These are phyloP conservation scores for Pythium periplocum DNA, from an alignment of 352 stramenopile species.

Conservation along the genomic window DNA sequence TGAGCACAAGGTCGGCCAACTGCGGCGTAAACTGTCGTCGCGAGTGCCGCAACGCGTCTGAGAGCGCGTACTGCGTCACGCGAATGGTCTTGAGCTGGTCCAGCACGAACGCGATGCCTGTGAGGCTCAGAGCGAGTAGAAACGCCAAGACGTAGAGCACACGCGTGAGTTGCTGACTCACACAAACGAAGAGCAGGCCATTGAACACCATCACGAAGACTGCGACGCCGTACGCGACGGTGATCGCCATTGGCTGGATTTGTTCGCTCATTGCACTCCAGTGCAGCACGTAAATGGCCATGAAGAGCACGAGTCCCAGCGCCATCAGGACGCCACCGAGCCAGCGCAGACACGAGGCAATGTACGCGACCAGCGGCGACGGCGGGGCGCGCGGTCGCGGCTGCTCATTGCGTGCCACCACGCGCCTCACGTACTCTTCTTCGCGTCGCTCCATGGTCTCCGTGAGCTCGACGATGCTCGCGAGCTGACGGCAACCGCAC, in stretches of 20 bases:
- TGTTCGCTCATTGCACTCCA: conserved; percentile 2
- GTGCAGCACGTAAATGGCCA: conserved; percentile 2
- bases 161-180: conserved; percentile 2
- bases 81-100: conserved; percentile 25
- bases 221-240: conserved; percentile 1
- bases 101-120: conserved; percentile 6
- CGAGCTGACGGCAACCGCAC: conserved; percentile 24
- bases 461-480: conserved; percentile 41
- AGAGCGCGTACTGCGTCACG: conserved; percentile 29
- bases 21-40: conserved; percentile 15
- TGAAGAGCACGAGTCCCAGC: neutral
- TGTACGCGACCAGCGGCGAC: conserved; percentile 11
- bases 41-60: conserved; percentile 1
- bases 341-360: neutral
- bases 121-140: conserved; percentile 6
- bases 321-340: conserved; percentile 13
- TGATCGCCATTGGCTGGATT: conserved; percentile 8
- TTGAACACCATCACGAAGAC: neutral
- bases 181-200: neutral
- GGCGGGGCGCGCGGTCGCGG: conserved; percentile 6
- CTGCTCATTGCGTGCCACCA: conserved; percentile 24
- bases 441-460: conserved; percentile 38
- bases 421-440: conserved; percentile 39
- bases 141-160: conserved; percentile 11
- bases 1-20: conserved; percentile 23